phyloP scores from a whole-genome alignment of 192 early-diverging fungal genomes.

The Oehlia diaphana region DNA sequence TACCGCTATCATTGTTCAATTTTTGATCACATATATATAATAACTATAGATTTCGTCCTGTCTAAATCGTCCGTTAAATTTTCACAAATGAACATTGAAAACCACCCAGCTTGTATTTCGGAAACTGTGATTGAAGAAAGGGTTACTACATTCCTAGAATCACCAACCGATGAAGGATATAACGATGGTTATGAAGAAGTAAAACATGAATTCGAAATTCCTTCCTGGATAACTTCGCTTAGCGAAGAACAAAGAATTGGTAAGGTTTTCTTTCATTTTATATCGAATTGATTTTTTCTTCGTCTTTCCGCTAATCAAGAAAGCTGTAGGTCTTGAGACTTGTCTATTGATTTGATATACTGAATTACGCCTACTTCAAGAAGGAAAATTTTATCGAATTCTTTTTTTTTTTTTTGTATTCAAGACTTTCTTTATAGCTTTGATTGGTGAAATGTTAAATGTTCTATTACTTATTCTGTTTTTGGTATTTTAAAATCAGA shows the following conservation, averaged over 20 bases:
- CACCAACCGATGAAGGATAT: conserved; percentile 21
- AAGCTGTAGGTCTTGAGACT: too few species aligned
- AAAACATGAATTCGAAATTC: conserved; percentile 21
- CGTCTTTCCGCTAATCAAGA: neutral
- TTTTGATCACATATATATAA: too few species aligned
- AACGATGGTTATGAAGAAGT: conserved; percentile 19
- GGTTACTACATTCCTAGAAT: neutral
- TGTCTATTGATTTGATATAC: neutral
- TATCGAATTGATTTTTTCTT: neutral
- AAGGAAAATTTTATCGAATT: conserved; percentile 3
- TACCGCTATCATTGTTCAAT: too few species aligned
- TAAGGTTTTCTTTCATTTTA: conserved; percentile 19
- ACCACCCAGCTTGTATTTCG: neutral
- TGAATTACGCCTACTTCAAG: neutral
- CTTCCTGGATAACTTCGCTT: conserved; percentile 5
- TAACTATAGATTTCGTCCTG: too few species aligned
- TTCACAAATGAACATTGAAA: neutral
- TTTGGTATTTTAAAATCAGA: conserved; percentile 35
- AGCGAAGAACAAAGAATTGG: conserved; percentile 28
- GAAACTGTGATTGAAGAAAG: neutral
- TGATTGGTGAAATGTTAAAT: neutral
- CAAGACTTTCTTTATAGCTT: neutral
- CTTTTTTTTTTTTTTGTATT: neutral
- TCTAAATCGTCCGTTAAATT: neutral
- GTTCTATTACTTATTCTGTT: neutral